Evolutionary conservation across 2,329 filamentous ascomycete species (phyloP), one percentile per base, ranked within the genome.

Genomic region (Xylaria sp.): DNA sequence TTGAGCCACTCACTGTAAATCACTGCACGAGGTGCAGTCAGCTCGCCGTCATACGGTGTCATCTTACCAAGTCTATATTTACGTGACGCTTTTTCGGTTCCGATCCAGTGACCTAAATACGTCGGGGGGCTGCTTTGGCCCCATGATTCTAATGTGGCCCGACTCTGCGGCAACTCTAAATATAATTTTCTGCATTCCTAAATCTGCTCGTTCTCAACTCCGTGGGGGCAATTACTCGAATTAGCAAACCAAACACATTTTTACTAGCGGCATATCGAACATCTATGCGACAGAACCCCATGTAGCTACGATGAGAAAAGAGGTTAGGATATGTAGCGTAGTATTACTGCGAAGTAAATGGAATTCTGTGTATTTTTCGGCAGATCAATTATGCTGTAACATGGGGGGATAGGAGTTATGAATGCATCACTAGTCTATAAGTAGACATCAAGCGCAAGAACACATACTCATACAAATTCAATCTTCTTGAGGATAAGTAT

Each of bases 21-120:
- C 7, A 56, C 20, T 33, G 42, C 20, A 33, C 25, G 1, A 20
- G 33, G 49, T 27, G 49, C 49, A 56, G 55, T 60, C 60, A 55
- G 47, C 49, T 59, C 81, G 79, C 64, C 77, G 80, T 27, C 10
- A 15, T 45, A 56, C 44, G 25, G n/a, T 49, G 9, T 25, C 38
- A 42, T 25, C 25, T 17, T 33, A n/a, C n/a, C n/a, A 25, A 67
- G 69, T 3, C 67, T 62, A 25, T 68, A 54, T 38, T 42, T 29
- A 38, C 22, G 20, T 63, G 55, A 57, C 65, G 69, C 10, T 29
- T 71, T 70, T 15, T 73, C 50, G 11, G 73, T 65, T 45, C 56
- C 44, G 57, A 45, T 47, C 22, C 5, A 69, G 39, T 5, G 25
- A 39, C 50, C 54, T 33, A 42, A 42, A n/a, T 31, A 39, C 22